Base-by-base conservation (phyloP, 805 yeast species). In the Priceomyces castillae region DNA sequence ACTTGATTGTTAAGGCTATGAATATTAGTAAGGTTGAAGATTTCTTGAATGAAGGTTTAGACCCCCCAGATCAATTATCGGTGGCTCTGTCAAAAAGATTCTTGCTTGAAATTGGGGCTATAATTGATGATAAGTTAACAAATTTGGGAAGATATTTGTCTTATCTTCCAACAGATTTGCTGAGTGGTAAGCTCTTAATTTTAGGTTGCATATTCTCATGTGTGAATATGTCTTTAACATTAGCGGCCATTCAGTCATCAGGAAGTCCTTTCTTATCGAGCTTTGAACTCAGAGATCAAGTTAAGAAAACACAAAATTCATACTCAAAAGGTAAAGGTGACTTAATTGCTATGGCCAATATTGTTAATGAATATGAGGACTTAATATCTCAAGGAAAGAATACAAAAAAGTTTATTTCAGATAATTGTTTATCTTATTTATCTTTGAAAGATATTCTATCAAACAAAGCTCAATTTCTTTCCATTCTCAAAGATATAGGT, bases 1-100 rank as follows among this genome's bases (percentile, higher is more conserved):
- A 87, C 55, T 68, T 92, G 36, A 80, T 83, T 37, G 95, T 90
- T 12, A 90, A 90, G 60, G 76, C 96, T 0, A 89, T 94, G 94
- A 96, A 95, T 0, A 76, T 92, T 20, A 67, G 71, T 2, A 74
- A 86, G 50, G 97, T 90, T 0, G 73, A 73, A 44, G 74, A 69
- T 17, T 94, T 92, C 55, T 71, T 92, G 48, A 68, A 76, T 12
- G 72, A 75, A 25, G 97, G 97, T 0, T 64, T 94, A 38, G 97
- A 90, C 59, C 84, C 95, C 0, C 98, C 98, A 0, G 73, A 76
- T 18, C 60, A 56, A 9, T 61, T 61, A 2, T 73, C 83, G 6
- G 58, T 86, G n/a, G 63, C 61, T 1, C 70, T 70, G 25, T 84
- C 92, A 0, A 65, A 66, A 39, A 59, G 68, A 22, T 65, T 73